Base-by-base conservation (phyloP, 768 basidiomycete genomes). In the Kwoniella europaea region DNA sequence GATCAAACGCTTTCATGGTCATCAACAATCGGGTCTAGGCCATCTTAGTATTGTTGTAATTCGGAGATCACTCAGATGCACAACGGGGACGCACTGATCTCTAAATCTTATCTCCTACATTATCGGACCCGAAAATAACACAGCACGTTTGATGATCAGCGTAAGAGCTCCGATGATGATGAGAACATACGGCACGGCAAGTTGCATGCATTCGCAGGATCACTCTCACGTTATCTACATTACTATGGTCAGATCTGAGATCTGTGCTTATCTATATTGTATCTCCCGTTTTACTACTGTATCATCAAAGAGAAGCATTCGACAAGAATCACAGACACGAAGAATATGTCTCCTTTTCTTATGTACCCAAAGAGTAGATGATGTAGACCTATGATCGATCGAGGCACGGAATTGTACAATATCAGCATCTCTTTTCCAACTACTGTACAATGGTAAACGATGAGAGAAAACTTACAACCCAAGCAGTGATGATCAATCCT, bases 281-380 rank as follows among this genome's bases (percentile, higher is more conserved):
- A 24, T 24, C 24, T 24, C 24, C 24, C 24, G 24, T 24, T 24
- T 24, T 24, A 24, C 24, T 24, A 24, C 24, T 24, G 24, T 24
- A 24, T 24, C 24, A 24, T 24, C 24, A 24, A 24, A 24, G 24
- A 24, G 24, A 24, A 24, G 24, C 24, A 24, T 24, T 24, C 24
- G 24, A 24, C 24, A 24, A 24, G 24, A 24, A 24, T 24, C 24
- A 24, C 24, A 24, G 24, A 24, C 24, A 24, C 24, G 24, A 24
- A 24, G 24, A 24, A 24, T 24, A 24, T 24, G 24, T 24, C 24
- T 24, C 24, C 24, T 24, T 24, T 24, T 24, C 24, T 24, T 72
- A 79, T n/a, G 71, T 75, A 7, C 78, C 78, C 4, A 79, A 67
- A 1, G 78, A 76, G 58, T 79, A 79, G 20, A 75, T 66, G 63